Base-by-base conservation (phyloP, 331 rosid genomes). In the Ulmus americana region DNA sequence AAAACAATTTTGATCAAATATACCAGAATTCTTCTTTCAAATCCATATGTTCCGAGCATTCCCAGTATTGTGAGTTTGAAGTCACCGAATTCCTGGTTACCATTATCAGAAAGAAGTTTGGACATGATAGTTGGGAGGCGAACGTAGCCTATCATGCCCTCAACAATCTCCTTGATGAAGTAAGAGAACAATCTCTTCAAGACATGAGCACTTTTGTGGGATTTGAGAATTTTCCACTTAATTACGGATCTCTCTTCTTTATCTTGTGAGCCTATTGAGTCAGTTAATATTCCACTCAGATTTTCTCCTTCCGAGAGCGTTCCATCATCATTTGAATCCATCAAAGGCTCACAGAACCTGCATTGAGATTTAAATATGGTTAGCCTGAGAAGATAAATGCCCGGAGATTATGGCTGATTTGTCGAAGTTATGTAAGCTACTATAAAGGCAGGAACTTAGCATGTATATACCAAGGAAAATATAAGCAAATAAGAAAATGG, bases 11-110 rank as follows among this genome's bases (percentile, higher is more conserved):
- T n/a, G n/a, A 20, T 45, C 5, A 50, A 28, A 18, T 28, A 39
- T 86, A 92, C 98, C 97, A 89, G 95, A 73, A 90, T 94, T 90
- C 97, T 83, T 76, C 91, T 85, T 85, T 94, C 98, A 15, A 94
- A 94, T 74, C 97, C 95, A 75, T 87, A 89, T 35, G 87, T 90
- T 79, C 90, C 96, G 1, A 94, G 91, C 97, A 94, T 85, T 41
- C 98, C 98, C 85, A 94, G 77, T 70, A 90, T 85, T 63, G 98
- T 89, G 68, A 82, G 81, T 65, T 94, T 94, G 63, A 89, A 94
- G 85, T 89, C 96, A 12, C 98, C 98, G 73, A 89, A 94, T 71
- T 94, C 98, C 76, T 87, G 97, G 76, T 76, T 79, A 55, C 98
- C 91, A 68, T 94, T 90, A 72, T 89, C 95, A 79, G 95, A 83